Evolutionary conservation across 495 filamentous ascomycete species (phyloP), one percentile per base, ranked within the genome.

Genomic region (Wilcoxina mikolae): DNA sequence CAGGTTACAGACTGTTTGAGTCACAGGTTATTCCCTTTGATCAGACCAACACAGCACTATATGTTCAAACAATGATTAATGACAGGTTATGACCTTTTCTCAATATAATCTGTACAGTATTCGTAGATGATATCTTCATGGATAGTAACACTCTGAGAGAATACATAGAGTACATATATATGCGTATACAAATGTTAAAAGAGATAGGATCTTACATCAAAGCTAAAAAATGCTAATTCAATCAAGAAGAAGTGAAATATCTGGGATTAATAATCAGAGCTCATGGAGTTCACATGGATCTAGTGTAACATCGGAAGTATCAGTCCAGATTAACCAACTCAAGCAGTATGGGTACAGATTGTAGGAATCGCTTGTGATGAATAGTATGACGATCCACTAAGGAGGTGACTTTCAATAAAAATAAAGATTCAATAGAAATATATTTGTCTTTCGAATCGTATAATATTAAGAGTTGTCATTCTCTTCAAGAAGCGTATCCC

Each of bases 21-120:
- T 69, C 48, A 25, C 29, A 50, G 51, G 61, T 54, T 10, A 65
- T 58, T 42, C 59, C 58, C 2, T 68, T 68, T 53, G 53, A 61
- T 2, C 55, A 68, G 5, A 53, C 58, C 11, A 62, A 60, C 42
- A 58, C 55, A 0, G 57, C 54, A 7, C 58, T 50, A 1, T 54
- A 59, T 0, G 71, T 68, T 52, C 58, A n/a, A 69, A 51, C 9
- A 44, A 11, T 71, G 58, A 67, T 72, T 28, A 69, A 69, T 47
- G 31, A 62, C 18, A 45, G 41, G 9, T 31, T 71, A 9, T 2
- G 23, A 39, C 63, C 65, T 0, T 62, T 56, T 31, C 56, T 71
- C 0, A 53, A 66, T 41, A 26, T 35, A 0, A 71, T 71, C 43
- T 55, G 28, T 24, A 55, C n/a, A n/a, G n/a, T n/a, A n/a, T n/a